These are phyloP conservation scores for Colletotrichum trifolii DNA, from an alignment of 2,329 filamentous ascomycete species.

Conservation along the genomic window DNA sequence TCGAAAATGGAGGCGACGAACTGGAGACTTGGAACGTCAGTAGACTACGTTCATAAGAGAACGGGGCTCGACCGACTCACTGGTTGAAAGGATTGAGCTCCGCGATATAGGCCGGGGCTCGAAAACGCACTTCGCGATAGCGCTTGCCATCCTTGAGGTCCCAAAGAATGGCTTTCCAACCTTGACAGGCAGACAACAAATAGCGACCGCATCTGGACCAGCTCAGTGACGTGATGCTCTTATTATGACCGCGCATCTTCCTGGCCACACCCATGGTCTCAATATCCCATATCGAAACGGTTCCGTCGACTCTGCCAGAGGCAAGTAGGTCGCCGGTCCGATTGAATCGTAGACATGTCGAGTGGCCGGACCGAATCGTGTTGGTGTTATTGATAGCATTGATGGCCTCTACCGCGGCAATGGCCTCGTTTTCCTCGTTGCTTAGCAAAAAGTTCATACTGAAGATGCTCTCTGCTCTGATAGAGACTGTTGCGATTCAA, in stretches of 20 bases:
- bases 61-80: conserved; percentile 57
- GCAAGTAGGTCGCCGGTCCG: conserved; percentile 94
- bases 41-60: background rate
- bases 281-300: conserved; percentile 94
- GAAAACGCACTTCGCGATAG: conserved; percentile 87
- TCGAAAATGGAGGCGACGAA: conserved; percentile 95
- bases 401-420: conserved; percentile 37
- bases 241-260: conserved; percentile 92
- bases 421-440: conserved; percentile 55
- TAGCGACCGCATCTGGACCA: conserved; percentile 95
- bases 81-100: conserved; percentile 93
- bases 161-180: conserved; percentile 97
- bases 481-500: no score
- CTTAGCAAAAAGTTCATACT: conserved; percentile 70
- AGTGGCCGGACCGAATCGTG: conserved; percentile 80
- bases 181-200: conserved; percentile 90
- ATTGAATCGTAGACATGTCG: conserved; percentile 84
- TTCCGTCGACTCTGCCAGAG: conserved; percentile 92
- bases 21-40: conserved; percentile 58
- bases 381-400: conserved; percentile 74
- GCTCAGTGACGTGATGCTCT: conserved; percentile 92
- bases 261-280: conserved; percentile 97
- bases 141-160: conserved; percentile 79
- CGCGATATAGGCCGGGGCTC: conserved; percentile 93
- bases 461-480: conserved; percentile 6